Base-by-base conservation (phyloP, 805 yeast species). In the Wickerhamiella qilinensis region DNA sequence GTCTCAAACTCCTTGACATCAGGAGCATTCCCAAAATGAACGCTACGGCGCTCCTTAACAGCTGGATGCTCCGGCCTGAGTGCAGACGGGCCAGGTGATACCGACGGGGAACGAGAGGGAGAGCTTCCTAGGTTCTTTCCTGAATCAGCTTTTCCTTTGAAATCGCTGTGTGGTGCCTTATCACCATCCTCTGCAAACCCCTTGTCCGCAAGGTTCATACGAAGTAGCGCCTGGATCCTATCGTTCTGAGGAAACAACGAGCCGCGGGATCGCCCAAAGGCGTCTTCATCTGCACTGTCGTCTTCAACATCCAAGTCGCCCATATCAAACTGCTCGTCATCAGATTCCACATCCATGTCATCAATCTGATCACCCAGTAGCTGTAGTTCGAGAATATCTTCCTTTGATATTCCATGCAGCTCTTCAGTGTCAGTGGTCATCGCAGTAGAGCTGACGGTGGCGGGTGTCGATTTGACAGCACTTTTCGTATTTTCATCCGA, bases 221-320 rank as follows among this genome's bases (percentile, higher is more conserved):
- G 42, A 12, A 50, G 41, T 2, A 48, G 38, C 16, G 32, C 33
- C 12, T 31, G 21, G 2, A 50, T 46, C 9, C 45, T 42, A 9
- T 40, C 43, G 22, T 40, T 42, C 9, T 42, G 39, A 1, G 63
- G 65, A 37, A 60, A 58, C 30, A 60, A 37, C 1, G 55, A 44
- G 20, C 62, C 64, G 11, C 59, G 37, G 2, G 58, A 48, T 3
- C 62, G 44, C 11, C 60, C 62, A 38, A 40, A 53, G 30, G 55
- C 55, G 41, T 60, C 62, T 37, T 57, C 61, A 14, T 53, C 59
- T 48, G 36, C 46, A 21, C 36, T 36, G 20, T 46, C 47, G 7
- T 42, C 41, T 84, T 39, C 44, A 14, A 36, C 39, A 5, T 38
- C 43, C 7, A 35, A 43, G 12, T 36, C 46, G 6, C 39, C 40